Evolutionary conservation across 129 eudicot species (phyloP).

Genomic region (Lactuca sativa): DNA sequence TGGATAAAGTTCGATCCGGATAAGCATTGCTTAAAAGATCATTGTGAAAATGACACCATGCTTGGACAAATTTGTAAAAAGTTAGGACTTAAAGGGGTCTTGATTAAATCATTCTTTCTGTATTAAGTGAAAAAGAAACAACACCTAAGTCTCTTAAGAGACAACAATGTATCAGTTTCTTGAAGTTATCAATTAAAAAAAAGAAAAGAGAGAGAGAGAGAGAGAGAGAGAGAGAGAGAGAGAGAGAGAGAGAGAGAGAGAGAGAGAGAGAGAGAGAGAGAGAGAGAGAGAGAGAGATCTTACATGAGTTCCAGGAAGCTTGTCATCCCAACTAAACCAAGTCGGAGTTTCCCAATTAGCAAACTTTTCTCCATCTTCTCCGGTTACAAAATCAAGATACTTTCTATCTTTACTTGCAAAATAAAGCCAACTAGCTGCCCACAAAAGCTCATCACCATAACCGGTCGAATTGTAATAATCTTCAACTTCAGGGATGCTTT

Average conservation of each 20-base stretch:
- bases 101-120: too few species aligned
- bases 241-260: background rate
- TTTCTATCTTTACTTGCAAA: conserved; percentile 62
- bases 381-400: conserved; percentile 62
- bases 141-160: too few species aligned
- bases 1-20: too few species aligned
- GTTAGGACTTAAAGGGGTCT: too few species aligned
- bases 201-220: too few species aligned
- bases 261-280: background rate
- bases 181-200: too few species aligned
- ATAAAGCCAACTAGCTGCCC: conserved; percentile 93
- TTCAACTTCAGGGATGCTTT: conserved; percentile 58
- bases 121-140: too few species aligned
- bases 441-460: conserved; percentile 82
- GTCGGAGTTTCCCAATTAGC: conserved; percentile 73
- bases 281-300: background rate
- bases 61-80: too few species aligned
- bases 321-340: conserved; percentile 96
- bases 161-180: too few species aligned
- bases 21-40: too few species aligned
- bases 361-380: conserved; percentile 49
- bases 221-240: background rate
- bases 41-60: too few species aligned
- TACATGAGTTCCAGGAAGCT: conserved; percentile 79
- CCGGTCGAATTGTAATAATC: conserved; percentile 70